Percentiles rank a stretch among this genome's conserved stretches.
Conservation (phyloP, 768 basidiomycete species). For the Mycena venus region DNA sequence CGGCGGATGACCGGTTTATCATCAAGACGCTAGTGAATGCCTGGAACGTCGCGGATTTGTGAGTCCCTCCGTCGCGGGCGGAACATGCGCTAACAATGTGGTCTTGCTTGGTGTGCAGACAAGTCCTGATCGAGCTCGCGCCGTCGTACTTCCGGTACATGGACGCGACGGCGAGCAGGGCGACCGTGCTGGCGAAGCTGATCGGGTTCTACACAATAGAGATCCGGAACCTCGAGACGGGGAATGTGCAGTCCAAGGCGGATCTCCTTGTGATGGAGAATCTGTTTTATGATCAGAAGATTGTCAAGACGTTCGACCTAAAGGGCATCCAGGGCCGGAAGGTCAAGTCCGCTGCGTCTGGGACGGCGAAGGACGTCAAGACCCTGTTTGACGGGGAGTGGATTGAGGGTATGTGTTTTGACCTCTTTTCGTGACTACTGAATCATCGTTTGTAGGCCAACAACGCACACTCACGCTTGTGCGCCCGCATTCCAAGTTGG, state of each 20-base stretch:
- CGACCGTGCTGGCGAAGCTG: constrained; percentile 83
- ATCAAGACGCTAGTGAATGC: constrained; percentile 90
- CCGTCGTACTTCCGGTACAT: constrained; percentile 87
- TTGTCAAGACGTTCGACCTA: constrained; percentile 81
- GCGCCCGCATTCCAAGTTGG: constrained; percentile 79
- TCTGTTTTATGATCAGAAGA: constrained; percentile 78
- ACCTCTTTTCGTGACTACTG: not conserved
- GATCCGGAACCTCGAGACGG: constrained; percentile 79
- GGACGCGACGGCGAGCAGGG: constrained; percentile 73
- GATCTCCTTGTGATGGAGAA: constrained; percentile 92
- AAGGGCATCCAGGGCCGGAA: constrained; percentile 88
- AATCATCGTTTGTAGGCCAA: constrained; percentile 59
- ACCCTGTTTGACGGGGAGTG: constrained; percentile 88
- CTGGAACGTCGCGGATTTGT: constrained; percentile 91
- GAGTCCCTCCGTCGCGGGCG: constrained; percentile 44
- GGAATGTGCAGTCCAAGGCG: constrained; percentile 72
- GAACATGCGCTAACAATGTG: constrained; percentile 7
- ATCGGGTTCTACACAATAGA: constrained; percentile 88
- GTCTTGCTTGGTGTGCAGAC: constrained; percentile 59
- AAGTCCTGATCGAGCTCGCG: constrained; percentile 82
- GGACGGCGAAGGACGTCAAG: constrained; percentile 54
- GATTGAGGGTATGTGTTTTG: constrained; percentile 72
- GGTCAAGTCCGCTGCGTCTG: constrained; percentile 63
- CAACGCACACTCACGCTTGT: constrained; percentile 75
- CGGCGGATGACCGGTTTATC: constrained; percentile 80